phyloP scores from a whole-genome alignment of 305 asterid species.

The Fraxinus velutina region DNA sequence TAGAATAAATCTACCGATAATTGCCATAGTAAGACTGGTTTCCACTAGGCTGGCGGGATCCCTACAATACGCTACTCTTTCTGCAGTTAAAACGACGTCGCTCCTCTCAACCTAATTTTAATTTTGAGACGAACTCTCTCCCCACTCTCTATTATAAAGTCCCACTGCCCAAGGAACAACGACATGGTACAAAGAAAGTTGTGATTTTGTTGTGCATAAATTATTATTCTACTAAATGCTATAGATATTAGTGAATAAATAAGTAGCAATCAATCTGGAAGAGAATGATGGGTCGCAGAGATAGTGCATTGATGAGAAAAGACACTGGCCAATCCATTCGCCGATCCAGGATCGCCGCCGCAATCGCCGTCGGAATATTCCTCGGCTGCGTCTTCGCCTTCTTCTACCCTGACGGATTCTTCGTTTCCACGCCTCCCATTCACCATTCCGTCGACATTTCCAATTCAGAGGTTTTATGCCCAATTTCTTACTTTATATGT shows the following conservation, averaged over 20 bases:
- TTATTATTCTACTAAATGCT: neutral
- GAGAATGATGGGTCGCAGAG: constrained; percentile 16
- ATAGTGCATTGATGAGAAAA: constrained; percentile 32
- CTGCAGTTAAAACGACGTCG: neutral
- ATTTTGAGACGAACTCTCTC: neutral
- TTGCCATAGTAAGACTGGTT: neutral
- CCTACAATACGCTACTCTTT: neutral
- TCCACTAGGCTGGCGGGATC: neutral
- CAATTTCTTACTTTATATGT: neutral
- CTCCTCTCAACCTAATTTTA: neutral
- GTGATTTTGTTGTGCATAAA: neutral
- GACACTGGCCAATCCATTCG: constrained; percentile 28
- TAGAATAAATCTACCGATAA: neutral
- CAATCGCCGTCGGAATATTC: constrained; percentile 40
- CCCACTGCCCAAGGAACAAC: neutral
- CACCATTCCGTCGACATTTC: constrained; percentile 25
- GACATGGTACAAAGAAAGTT: neutral
- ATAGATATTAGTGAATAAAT: neutral
- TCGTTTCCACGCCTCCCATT: constrained; percentile 24
- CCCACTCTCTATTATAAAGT: neutral
- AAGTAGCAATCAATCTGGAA: neutral
- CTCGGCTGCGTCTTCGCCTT: constrained; percentile 49
- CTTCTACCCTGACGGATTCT: constrained; percentile 40
- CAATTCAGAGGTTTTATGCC: constrained; percentile 36
- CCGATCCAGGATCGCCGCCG: constrained; percentile 38